Evolutionary conservation across 805 yeast genomes (phyloP).

Genomic region (Brettanomyces naardenensis): DNA sequence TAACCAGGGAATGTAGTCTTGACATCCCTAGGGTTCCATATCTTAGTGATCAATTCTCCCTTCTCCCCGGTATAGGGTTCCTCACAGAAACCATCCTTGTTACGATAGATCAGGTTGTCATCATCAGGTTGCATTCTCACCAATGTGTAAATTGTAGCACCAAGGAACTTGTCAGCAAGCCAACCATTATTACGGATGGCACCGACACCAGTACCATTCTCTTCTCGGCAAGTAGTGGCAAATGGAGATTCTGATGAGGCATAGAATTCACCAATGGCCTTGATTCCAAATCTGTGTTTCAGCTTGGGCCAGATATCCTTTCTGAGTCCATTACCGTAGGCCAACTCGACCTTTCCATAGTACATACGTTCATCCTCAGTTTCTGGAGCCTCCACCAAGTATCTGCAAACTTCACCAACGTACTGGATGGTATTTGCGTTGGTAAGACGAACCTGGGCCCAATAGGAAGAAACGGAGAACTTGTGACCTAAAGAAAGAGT

Average conservation of each 20-base stretch:
- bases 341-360: slow-evolving; percentile 42
- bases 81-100: slow-evolving; percentile 57
- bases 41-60: slow-evolving; percentile 81
- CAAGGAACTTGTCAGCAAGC: slow-evolving; percentile 54
- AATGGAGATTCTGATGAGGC: slow-evolving; percentile 92
- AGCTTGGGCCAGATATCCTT: slow-evolving; percentile 82
- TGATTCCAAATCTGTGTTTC: slow-evolving; percentile 67
- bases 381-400: slow-evolving; percentile 51
- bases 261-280: slow-evolving; percentile 81
- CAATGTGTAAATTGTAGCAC: slow-evolving; percentile 43
- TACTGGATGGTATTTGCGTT: slow-evolving; percentile 80
- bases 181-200: slow-evolving; percentile 79
- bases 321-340: slow-evolving; percentile 88
- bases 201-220: slow-evolving; percentile 56
- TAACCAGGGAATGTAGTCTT: slow-evolving; percentile 84
- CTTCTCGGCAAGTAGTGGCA: slow-evolving; percentile 76
- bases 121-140: slow-evolving; percentile 79
- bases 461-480: slow-evolving; percentile 76
- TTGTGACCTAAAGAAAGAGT: slow-evolving; percentile 71
- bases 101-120: slow-evolving; percentile 61
- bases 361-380: slow-evolving; percentile 17
- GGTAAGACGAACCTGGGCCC: slow-evolving; percentile 77
- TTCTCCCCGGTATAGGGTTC: slow-evolving; percentile 54
- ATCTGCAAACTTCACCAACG: slow-evolving; percentile 93
- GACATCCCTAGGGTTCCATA: slow-evolving; percentile 52